These are phyloP conservation scores for Penicillium diatomitis DNA, from an alignment of 495 filamentous ascomycete genomes.

Conservation along the genomic window DNA sequence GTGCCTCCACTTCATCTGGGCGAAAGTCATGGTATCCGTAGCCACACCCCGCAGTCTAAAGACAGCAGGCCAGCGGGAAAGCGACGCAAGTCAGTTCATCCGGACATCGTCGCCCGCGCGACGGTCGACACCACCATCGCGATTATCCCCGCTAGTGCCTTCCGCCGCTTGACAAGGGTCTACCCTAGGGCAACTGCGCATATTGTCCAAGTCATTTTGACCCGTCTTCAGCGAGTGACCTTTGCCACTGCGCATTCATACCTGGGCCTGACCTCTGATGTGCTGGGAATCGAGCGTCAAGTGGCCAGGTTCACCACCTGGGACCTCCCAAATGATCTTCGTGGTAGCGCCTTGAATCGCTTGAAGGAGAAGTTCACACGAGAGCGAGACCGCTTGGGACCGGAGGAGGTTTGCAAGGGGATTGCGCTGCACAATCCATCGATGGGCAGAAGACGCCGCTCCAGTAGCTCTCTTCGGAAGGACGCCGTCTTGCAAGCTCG, in stretches of 20 bases:
- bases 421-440: constrained; percentile 89
- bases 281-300: constrained; percentile 79
- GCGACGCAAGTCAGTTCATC: constrained; percentile 71
- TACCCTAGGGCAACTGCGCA: constrained; percentile 95
- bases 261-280: constrained; percentile 81
- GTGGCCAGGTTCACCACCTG: constrained; percentile 89
- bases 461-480: constrained; percentile 67
- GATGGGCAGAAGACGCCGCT: constrained; percentile 55
- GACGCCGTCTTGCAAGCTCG: constrained; percentile 69
- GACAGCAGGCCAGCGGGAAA: constrained; percentile 13
- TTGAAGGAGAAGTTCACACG: constrained; percentile 88
- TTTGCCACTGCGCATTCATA: constrained; percentile 91
- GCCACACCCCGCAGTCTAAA: constrained; percentile 6
- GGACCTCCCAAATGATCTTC: constrained; percentile 84
- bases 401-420: constrained; percentile 81
- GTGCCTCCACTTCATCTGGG: constrained; percentile 74
- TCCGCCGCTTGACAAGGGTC: constrained; percentile 83
- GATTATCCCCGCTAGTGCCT: constrained; percentile 93
- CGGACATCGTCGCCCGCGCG: constrained; percentile 93
- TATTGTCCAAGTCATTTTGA: constrained; percentile 94
- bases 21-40: constrained; percentile 23
- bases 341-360: constrained; percentile 72
- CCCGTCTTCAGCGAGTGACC: constrained; percentile 87
- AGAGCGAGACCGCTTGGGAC: constrained; percentile 74
- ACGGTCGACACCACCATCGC: constrained; percentile 97